phyloP scores from a whole-genome alignment of 768 basidiomycete genomes.

The Lactifluus hygrophoroides region DNA sequence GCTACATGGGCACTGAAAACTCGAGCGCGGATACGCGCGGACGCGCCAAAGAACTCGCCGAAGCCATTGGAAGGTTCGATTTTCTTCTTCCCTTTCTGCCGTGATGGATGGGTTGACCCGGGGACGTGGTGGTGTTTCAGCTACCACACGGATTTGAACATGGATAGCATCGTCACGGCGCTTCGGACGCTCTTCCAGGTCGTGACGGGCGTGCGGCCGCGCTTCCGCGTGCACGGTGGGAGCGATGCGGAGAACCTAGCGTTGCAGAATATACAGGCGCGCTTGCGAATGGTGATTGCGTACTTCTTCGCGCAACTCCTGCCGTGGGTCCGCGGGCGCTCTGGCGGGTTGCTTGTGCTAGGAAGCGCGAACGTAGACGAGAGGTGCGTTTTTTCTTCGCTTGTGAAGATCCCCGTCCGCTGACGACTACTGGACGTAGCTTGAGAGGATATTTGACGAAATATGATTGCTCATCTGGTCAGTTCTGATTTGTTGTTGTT shows the following conservation, averaged over 20 bases:
- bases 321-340: conserved; percentile 80
- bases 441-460: conserved; percentile 95
- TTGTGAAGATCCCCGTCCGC: neutral
- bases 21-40: conserved; percentile 79
- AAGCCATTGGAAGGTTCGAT: conserved; percentile 88
- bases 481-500: conserved; percentile 12
- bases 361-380: conserved; percentile 99
- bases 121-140: conserved; percentile 33
- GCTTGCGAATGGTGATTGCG: conserved; percentile 88
- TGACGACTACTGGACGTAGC: conserved; percentile 34
- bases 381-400: conserved; percentile 42
- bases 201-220: conserved; percentile 66
- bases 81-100: conserved; percentile 12
- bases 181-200: conserved; percentile 75
- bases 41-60: conserved; percentile 79
- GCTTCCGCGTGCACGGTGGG: conserved; percentile 84
- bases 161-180: conserved; percentile 85
- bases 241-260: conserved; percentile 85
- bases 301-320: conserved; percentile 94
- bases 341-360: conserved; percentile 86
- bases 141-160: conserved; percentile 92
- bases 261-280: conserved; percentile 95
- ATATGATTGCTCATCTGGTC: conserved; percentile 92
- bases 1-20: conserved; percentile 99
- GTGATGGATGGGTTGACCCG: too few species aligned